A percentile compares a stretch with the other conserved stretches of the same genome.
Conservation (phyloP, 768 basidiomycete genomes). For the Tylopilus sp. region DNA sequence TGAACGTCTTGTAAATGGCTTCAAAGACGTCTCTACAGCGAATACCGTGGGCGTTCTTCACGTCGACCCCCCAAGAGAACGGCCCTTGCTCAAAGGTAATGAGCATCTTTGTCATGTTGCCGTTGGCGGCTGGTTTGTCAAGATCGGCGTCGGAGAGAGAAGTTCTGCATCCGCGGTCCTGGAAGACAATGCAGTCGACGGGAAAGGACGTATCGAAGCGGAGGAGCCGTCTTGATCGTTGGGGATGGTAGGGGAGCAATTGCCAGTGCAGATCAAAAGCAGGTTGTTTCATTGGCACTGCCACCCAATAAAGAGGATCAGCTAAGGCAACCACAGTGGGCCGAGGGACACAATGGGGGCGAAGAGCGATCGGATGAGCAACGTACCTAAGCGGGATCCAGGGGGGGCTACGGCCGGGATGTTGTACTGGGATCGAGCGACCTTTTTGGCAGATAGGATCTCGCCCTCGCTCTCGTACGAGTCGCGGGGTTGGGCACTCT, state of each 20-base stretch:
- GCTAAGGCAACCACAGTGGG: conserved; percentile 20
- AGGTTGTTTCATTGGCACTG: conserved; percentile 39
- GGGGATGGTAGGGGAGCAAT: conserved; percentile 39
- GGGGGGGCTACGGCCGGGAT: conserved; percentile 21
- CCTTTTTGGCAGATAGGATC: conserved; percentile 20
- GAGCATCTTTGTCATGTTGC: conserved; percentile 44
- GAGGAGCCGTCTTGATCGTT: conserved; percentile 34
- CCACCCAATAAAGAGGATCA: conserved; percentile 24
- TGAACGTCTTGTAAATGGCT: conserved; percentile 50
- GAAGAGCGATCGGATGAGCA: neutral
- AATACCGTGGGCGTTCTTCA: conserved; percentile 43
- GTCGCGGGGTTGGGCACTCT: conserved; percentile 11
- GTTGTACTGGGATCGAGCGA: conserved; percentile 17
- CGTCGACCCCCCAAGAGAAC: conserved; percentile 40
- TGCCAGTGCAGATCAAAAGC: conserved; percentile 47
- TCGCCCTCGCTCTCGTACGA: conserved; percentile 32
- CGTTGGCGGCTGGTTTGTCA: conserved; percentile 42
- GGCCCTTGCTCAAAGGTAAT: conserved; percentile 40
- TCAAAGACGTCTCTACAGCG: conserved; percentile 57
- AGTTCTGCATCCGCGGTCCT: conserved; percentile 21
- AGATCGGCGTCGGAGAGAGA: conserved; percentile 37
- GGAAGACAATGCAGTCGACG: conserved; percentile 33
- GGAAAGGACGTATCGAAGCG: conserved; percentile 51
- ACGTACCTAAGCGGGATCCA: conserved; percentile 27
- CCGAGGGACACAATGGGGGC: neutral